A percentile compares a stretch with the other conserved stretches of the same genome.
Evolutionary conservation across 768 basidiomycete genomes (phyloP).

Genomic region (Hericium coralloides): DNA sequence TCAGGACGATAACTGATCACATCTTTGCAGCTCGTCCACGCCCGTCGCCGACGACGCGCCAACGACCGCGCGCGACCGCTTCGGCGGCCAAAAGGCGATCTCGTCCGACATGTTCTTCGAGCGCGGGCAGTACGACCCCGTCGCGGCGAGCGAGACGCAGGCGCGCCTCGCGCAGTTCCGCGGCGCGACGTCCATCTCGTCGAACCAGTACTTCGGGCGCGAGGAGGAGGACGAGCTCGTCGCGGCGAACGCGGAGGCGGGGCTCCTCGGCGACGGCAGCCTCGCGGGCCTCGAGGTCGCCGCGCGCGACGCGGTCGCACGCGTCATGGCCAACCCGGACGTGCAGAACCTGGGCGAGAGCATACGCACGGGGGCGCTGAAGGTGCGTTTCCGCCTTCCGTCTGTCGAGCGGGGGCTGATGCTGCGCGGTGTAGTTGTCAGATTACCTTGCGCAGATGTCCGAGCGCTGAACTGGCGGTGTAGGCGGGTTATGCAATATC

Average conservation of each 20-base stretch:
- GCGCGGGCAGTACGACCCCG: slow-evolving; percentile 77
- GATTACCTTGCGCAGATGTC: slow-evolving; percentile 64
- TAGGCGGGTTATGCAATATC: neutral
- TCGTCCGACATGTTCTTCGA: slow-evolving; percentile 98
- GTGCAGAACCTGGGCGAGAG: slow-evolving; percentile 80
- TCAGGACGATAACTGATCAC: neutral
- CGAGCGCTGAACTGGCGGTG: slow-evolving; percentile 23
- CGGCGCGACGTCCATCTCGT: slow-evolving; percentile 90
- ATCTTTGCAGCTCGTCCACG: slow-evolving; percentile 8
- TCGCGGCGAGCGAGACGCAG: slow-evolving; percentile 65
- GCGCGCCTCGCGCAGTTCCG: slow-evolving; percentile 75
- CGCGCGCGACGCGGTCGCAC: slow-evolving; percentile 67
- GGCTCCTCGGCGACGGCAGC: slow-evolving; percentile 38
- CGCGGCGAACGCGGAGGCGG: slow-evolving; percentile 43
- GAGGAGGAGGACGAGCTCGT: slow-evolving; percentile 65
- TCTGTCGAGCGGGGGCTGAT: neutral
- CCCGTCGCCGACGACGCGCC: slow-evolving; percentile 47
- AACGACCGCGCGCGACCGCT: slow-evolving; percentile 82
- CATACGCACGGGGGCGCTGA: slow-evolving; percentile 72
- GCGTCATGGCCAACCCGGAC: slow-evolving; percentile 76
- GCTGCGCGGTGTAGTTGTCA: slow-evolving; percentile 18
- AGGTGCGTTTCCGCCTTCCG: slow-evolving; percentile 38
- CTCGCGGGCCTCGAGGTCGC: slow-evolving; percentile 50
- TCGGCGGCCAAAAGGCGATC: slow-evolving; percentile 89
- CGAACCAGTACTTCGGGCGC: slow-evolving; percentile 93